phyloP scores from a whole-genome alignment of 805 yeast species.

The Blastobotrys parvus region DNA sequence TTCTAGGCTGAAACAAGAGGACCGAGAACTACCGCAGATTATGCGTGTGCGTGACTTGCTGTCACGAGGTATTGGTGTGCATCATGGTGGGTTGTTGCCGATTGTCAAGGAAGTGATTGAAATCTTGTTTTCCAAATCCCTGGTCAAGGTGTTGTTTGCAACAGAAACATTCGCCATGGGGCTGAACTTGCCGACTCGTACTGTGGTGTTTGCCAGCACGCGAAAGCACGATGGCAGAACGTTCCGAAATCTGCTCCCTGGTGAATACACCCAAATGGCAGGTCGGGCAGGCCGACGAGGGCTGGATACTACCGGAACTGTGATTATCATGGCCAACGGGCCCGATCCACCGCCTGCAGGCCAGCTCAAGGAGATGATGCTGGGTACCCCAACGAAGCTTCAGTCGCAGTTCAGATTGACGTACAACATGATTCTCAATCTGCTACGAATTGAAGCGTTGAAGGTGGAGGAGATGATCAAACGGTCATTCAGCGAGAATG shows the following conservation, averaged over 20 bases:
- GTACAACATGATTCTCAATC: constrained; percentile 87
- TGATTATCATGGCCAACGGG: constrained; percentile 67
- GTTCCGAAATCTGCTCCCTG: constrained; percentile 78
- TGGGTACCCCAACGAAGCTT: constrained; percentile 86
- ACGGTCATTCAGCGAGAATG: constrained; percentile 87
- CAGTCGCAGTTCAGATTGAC: constrained; percentile 89
- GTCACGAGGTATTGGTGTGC: constrained; percentile 89
- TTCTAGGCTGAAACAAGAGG: constrained; percentile 80
- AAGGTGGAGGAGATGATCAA: constrained; percentile 98
- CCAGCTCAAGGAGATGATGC: constrained; percentile 67
- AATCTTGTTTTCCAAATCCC: constrained; percentile 75
- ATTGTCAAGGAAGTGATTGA: constrained; percentile 91
- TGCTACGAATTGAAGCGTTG: constrained; percentile 86
- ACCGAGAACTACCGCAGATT: constrained; percentile 89
- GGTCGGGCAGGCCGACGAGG: constrained; percentile 99
- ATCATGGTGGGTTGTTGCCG: constrained; percentile 90
- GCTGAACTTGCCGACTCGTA: constrained; percentile 88
- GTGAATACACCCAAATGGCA: constrained; percentile 98
- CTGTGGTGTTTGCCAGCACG: constrained; percentile 81
- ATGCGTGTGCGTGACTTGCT: constrained; percentile 71
- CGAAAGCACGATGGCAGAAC: constrained; percentile 86
- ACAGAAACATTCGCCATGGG: constrained; percentile 99
- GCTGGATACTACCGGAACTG: constrained; percentile 87
- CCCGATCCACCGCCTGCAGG: constrained; percentile 27
- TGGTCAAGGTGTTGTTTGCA: constrained; percentile 87